These are phyloP conservation scores for Scutellaria minor DNA, from an alignment of 257 asterid species.

Conservation along the genomic window DNA sequence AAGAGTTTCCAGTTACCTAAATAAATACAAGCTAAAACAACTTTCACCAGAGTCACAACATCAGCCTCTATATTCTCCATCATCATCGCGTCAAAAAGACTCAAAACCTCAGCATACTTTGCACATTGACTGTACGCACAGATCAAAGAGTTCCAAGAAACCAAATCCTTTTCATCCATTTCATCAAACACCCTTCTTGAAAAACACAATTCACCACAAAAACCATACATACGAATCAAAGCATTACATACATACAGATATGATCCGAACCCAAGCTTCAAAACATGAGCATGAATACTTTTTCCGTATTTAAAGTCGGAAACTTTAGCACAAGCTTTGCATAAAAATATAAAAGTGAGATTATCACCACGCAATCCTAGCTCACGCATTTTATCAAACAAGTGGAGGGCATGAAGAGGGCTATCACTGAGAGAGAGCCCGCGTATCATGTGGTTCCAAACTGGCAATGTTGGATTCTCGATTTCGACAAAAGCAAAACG, in stretches of 20 bases:
- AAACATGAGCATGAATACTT: constrained; percentile 35
- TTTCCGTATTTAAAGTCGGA: constrained; percentile 33
- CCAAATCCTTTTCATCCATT: constrained; percentile 53
- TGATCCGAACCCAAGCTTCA: constrained; percentile 51
- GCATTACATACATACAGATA: constrained; percentile 54
- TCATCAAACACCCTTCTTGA: constrained; percentile 50
- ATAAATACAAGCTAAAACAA: constrained; percentile 45
- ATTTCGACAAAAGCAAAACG: constrained; percentile 38
- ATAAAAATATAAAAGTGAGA: constrained; percentile 44
- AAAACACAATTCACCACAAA: constrained; percentile 42
- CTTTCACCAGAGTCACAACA: constrained; percentile 55
- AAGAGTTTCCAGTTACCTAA: constrained; percentile 42
- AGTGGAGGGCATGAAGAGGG: constrained; percentile 40
- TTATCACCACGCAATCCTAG: constrained; percentile 49
- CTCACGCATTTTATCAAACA: constrained; percentile 52
- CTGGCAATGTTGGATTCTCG: constrained; percentile 40
- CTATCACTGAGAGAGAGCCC: constrained; percentile 33
- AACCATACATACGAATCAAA: constrained; percentile 56
- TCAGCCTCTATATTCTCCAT: constrained; percentile 44
- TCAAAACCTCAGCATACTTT: constrained; percentile 44
- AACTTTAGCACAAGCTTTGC: constrained; percentile 43
- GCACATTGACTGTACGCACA: constrained; percentile 51
- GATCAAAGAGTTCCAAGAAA: constrained; percentile 59
- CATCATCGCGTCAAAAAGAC: constrained; percentile 44
- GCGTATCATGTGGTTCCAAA: constrained; percentile 52